Evolutionary conservation across 257 asterid genomes (phyloP).

Genomic region (Knoxia roxburghii): DNA sequence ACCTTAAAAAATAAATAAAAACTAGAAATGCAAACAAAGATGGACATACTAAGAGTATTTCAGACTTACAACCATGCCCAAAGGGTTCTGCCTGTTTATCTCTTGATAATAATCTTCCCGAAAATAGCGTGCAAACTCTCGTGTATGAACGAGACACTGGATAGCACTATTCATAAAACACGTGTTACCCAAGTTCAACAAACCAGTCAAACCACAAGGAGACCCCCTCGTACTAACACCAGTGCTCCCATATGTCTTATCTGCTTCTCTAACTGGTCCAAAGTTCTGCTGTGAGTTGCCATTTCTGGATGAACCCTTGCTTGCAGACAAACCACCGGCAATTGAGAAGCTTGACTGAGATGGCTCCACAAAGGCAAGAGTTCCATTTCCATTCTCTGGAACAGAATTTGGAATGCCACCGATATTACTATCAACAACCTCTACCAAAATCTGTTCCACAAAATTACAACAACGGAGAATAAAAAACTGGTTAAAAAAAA

Average conservation of each 20-base stretch:
- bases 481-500: constrained; percentile 24
- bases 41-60: neutral
- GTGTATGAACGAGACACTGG: constrained; percentile 97
- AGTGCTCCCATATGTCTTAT: constrained; percentile 59
- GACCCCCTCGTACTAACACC: constrained; percentile 96
- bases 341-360: constrained; percentile 43
- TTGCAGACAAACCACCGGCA: constrained; percentile 59
- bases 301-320: constrained; percentile 72
- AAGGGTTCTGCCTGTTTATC: constrained; percentile 91
- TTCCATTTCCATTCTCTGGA: constrained; percentile 78
- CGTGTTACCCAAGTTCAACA: constrained; percentile 95
- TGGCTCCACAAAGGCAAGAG: constrained; percentile 40
- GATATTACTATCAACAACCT: constrained; percentile 40
- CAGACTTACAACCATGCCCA: constrained; percentile 99
- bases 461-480: constrained; percentile 21
- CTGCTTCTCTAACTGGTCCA: constrained; percentile 34
- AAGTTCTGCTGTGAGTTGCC: constrained; percentile 56
- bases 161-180: constrained; percentile 99
- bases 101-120: constrained; percentile 97
- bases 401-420: constrained; percentile 46
- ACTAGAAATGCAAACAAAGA: neutral
- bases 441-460: constrained; percentile 75
- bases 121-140: constrained; percentile 88
- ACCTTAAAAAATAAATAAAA: neutral
- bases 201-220: constrained; percentile 87